These are phyloP conservation scores for Lodderomyces pseudojiufengensis DNA, from an alignment of 1,139 yeast species.

Conservation along the genomic window DNA sequence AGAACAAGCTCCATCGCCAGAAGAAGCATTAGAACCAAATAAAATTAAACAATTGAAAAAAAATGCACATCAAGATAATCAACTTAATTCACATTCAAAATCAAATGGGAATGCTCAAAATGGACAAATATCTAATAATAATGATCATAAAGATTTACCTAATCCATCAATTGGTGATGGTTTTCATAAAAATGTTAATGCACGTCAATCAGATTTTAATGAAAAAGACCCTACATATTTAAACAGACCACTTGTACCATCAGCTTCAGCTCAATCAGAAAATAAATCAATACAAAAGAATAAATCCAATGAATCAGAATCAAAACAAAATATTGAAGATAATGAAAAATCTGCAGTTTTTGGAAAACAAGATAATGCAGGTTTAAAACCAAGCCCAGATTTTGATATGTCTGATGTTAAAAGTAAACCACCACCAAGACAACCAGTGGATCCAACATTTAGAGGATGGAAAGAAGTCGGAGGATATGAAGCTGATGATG, in stretches of 20 bases:
- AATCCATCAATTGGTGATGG: neutral
- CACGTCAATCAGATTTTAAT: no score
- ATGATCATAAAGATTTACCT: neutral
- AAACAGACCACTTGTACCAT: no score
- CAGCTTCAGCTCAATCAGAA: neutral
- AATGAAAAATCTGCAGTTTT: no score
- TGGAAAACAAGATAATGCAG: no score
- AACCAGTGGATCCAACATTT: slow-evolving; percentile 59
- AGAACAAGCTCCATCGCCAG: slow-evolving; percentile 9
- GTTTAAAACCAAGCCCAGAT: slow-evolving; percentile 28
- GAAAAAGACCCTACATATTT: no score
- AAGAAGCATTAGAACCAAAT: slow-evolving; percentile 9
- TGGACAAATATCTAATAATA: neutral
- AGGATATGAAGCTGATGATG: slow-evolving; percentile 72
- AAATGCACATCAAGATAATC: slow-evolving; percentile 2
- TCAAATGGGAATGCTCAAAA: no score
- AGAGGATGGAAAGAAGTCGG: slow-evolving; percentile 96
- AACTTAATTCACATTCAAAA: no score
- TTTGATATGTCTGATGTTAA: slow-evolving; percentile 32
- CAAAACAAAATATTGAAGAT: neutral
- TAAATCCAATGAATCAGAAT: neutral
- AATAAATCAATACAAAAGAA: neutral
- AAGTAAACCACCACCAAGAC: slow-evolving; percentile 47
- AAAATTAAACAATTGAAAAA: neutral
- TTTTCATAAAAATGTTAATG: no score